These are phyloP conservation scores for Schrenkiella parvula DNA, from an alignment of 345 rosid genomes.

Conservation along the genomic window DNA sequence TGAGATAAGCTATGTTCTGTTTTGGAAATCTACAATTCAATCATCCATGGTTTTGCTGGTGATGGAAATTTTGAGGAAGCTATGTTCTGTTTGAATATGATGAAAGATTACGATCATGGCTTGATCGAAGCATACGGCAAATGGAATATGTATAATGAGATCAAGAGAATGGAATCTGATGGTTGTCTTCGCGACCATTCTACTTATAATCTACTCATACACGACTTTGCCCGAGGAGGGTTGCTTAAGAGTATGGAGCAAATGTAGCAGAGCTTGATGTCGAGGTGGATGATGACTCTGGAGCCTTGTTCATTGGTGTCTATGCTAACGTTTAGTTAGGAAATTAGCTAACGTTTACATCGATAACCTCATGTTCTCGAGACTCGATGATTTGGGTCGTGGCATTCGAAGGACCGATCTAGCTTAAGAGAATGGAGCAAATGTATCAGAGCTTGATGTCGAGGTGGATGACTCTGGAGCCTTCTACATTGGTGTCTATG, in stretches of 20 bases:
- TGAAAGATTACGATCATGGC: too few relatives aligned
- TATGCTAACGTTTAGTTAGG: constrained; percentile 52
- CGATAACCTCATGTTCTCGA: constrained; percentile 57
- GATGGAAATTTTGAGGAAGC: too few relatives aligned
- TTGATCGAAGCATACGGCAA: too few relatives aligned
- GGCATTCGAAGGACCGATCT: constrained; percentile 45
- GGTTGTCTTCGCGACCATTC: constrained; percentile 45
- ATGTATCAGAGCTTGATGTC: constrained; percentile 37
- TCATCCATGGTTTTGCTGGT: too few relatives aligned
- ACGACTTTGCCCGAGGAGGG: constrained; percentile 50
- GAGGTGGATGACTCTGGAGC: constrained; percentile 47
- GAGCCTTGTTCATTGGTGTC: constrained; percentile 45
- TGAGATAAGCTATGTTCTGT: too few relatives aligned
- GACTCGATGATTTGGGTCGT: constrained; percentile 53
- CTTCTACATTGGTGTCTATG: constrained; percentile 48
- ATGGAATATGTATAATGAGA: too few relatives aligned
- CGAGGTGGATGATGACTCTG: constrained; percentile 50
- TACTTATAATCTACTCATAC: constrained; percentile 64
- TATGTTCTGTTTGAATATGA: too few relatives aligned
- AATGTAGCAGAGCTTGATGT: constrained; percentile 36
- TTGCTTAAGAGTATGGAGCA: constrained; percentile 61
- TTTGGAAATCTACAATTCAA: too few relatives aligned
- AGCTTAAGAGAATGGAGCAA: constrained; percentile 54
- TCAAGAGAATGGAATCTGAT: constrained; percentile 51
- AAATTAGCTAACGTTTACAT: constrained; percentile 56